Percentiles rank a stretch among this genome's conserved stretches.
Conservation (phyloP, 2,329 filamentous ascomycete species). For the Sphaerulina vaccinii region DNA sequence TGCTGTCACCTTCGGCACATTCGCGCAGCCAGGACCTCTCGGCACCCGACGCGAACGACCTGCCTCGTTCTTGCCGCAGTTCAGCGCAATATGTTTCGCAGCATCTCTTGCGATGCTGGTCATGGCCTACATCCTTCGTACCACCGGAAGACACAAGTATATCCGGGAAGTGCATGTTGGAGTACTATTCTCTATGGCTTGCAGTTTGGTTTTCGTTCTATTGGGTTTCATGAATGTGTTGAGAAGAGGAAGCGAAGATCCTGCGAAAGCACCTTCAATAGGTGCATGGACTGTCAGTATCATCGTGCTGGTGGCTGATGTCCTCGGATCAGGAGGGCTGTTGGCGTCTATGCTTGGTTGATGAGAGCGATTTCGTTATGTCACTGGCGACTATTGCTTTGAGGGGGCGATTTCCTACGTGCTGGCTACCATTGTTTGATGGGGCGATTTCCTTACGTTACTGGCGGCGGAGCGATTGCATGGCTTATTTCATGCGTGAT, state of each 20-base stretch:
- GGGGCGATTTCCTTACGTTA: no score
- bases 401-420: neutral
- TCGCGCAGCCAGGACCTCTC: conserved; percentile 10
- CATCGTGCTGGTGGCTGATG: conserved; percentile 47
- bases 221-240: conserved; percentile 60
- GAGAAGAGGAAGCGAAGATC: conserved; percentile 43
- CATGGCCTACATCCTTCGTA: conserved; percentile 64
- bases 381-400: neutral
- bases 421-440: no score
- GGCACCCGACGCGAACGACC: conserved; percentile 3
- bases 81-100: conserved; percentile 54
- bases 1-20: conserved; percentile 21
- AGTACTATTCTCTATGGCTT: conserved; percentile 66
- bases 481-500: no score
- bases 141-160: conserved; percentile 66
- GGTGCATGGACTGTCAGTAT: conserved; percentile 48
- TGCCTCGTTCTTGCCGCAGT: conserved; percentile 22
- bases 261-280: conserved; percentile 30
- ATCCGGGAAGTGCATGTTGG: conserved; percentile 71
- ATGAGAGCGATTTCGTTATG: no score
- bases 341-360: conserved; percentile 50
- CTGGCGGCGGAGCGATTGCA: no score
- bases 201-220: conserved; percentile 64
- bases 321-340: conserved; percentile 53
- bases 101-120: conserved; percentile 63